Conservation (phyloP, 257 asterid genomes). For the Primulina eburnea region DNA sequence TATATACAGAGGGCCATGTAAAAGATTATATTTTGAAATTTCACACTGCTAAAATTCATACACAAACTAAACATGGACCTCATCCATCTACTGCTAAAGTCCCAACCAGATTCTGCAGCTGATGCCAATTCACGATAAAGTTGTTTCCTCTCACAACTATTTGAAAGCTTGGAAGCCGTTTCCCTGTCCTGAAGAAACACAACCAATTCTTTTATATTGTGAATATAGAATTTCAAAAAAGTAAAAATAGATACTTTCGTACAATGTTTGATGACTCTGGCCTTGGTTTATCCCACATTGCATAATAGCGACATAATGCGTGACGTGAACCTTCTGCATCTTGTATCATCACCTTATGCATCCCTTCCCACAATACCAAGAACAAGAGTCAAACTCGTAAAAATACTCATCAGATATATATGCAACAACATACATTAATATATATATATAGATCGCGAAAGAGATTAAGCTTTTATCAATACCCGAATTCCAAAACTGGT, state of each 20-base stretch:
- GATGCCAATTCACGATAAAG: constrained; percentile 81
- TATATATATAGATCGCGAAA: background rate
- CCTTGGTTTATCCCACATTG: constrained; percentile 85
- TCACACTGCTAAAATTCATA: background rate
- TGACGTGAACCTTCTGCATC: constrained; percentile 61
- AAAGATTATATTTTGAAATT: too few relatives aligned
- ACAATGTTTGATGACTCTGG: constrained; percentile 84
- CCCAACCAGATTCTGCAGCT: constrained; percentile 97
- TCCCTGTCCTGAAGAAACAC: constrained; percentile 51
- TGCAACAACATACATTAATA: background rate
- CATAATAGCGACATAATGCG: constrained; percentile 67
- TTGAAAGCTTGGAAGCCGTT: constrained; percentile 67
- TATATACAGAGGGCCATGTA: too few relatives aligned
- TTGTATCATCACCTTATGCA: constrained; percentile 67
- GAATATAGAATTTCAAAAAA: background rate
- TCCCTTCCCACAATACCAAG: constrained; percentile 36
- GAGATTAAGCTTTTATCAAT: background rate
- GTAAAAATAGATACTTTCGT: constrained; percentile 19
- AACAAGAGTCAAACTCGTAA: too few relatives aligned
- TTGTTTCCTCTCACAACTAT: constrained; percentile 39
- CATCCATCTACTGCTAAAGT: constrained; percentile 96
- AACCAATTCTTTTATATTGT: background rate
- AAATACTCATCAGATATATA: too few relatives aligned
- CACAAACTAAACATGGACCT: constrained; percentile 37
- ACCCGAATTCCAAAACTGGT: constrained; percentile 88